A percentile compares a stretch with the other conserved stretches of the same genome.
phyloP scores from a whole-genome alignment of 148 eudicot genomes.

The Chenopodium formosanum region DNA sequence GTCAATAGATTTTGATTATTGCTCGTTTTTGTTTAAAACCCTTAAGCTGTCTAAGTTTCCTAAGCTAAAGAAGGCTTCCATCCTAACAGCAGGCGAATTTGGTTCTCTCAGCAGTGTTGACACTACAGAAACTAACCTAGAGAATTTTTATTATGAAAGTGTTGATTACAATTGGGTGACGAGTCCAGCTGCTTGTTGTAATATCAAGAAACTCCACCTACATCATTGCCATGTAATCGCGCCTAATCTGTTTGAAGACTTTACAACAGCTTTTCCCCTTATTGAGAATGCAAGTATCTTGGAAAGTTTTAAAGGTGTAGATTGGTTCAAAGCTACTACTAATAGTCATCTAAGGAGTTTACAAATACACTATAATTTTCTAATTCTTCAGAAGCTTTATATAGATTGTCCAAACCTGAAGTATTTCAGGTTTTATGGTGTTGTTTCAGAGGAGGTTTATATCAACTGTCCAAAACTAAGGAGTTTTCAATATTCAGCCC shows the following conservation, averaged over 20 bases:
- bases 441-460: neutral
- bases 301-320: neutral
- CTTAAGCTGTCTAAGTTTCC: constrained; percentile 15
- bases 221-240: neutral
- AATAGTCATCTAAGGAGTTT: constrained; percentile 2
- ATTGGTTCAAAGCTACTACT: constrained; percentile 12
- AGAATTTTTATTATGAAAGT: neutral
- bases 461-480: constrained; percentile 15
- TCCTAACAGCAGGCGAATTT: too few relatives aligned
- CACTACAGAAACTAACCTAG: constrained; percentile 1
- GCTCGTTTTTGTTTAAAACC: neutral
- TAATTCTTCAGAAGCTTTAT: neutral
- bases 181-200: constrained; percentile 12
- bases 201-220: neutral
- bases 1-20: neutral
- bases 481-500: too few relatives aligned
- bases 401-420: constrained; percentile 4
- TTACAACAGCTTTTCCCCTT: constrained; percentile 14
- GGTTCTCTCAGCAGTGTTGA: too few relatives aligned
- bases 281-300: neutral
- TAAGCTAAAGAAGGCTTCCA: constrained; percentile 16
- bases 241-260: constrained; percentile 7
- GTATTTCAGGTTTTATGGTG: neutral
- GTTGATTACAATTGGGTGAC: neutral
- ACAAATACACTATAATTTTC: too few relatives aligned